Evolutionary conservation across 2,329 filamentous ascomycete species (phyloP), one percentile per base, ranked within the genome.

Genomic region (Tricladium varicosporioides): DNA sequence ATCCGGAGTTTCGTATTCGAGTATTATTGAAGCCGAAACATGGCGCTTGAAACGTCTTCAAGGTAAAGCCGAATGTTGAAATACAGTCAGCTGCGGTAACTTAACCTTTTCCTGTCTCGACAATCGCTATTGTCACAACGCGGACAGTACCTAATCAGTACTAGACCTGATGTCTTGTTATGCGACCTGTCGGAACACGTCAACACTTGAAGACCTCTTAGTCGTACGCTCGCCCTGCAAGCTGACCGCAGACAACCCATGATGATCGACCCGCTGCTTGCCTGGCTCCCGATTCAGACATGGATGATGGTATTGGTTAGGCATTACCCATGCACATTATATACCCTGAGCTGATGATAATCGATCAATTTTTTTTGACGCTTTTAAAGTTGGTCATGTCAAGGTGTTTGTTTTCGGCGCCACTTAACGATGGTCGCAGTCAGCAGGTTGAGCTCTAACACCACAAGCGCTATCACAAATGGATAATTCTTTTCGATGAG

Each of bases 31-130:
- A 40, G 5, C 10, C 36, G 10, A 40, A 40, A 4, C 11, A 40
- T 40, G 22, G 22, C 22, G 22, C 22, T 27, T 27, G 22, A 27
- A 27, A 27, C 22, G 7, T 27, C 22, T 27, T 27, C 22, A 27
- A 27, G 7, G 22, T 27, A 40, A n/a, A 40, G 36, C 10, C n/a
- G 36, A 40, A n/a, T 40, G 10, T 40, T 60, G 44, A 62, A 57
- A 61, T 63, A 63, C 65, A 66, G 61, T 66, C 63, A 66, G 64
- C 27, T 46, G 40, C 33, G 22, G 52, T 32, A 16, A 43, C 46
- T 27, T 36, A 40, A 14, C 31, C 5, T 27, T 14, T 54, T 54
- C 22, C 43, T 18, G 49, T 48, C 48, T 58, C 22, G 53, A 57
- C 43, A 43, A 32, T 36, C 47, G 33, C 47, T 22, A 46, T 36